Evolutionary conservation across 768 basidiomycete species (phyloP).

Genomic region (Amanita pallidorosea): DNA sequence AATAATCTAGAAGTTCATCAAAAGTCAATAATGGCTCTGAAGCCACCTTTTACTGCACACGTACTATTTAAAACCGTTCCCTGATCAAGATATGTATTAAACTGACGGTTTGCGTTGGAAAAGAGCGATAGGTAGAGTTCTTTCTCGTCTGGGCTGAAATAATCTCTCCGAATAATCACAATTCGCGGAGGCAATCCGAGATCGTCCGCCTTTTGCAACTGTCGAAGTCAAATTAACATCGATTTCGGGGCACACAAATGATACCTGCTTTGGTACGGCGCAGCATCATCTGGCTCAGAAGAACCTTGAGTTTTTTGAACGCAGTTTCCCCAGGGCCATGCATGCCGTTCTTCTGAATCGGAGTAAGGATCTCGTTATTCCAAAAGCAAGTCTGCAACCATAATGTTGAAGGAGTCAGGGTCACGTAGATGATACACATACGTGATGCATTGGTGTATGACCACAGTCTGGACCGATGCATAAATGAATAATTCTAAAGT

Average conservation of each 20-base stretch:
- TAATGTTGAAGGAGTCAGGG: slow-evolving; percentile 3
- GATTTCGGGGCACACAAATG: not conserved
- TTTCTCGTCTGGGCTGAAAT: slow-evolving; percentile 95
- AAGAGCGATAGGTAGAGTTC: slow-evolving; percentile 89
- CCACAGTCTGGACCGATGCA: slow-evolving; percentile 48
- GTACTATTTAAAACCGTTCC: slow-evolving; percentile 90
- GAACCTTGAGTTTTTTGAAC: slow-evolving; percentile 85
- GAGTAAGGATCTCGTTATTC: slow-evolving; percentile 93
- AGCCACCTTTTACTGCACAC: slow-evolving; percentile 16
- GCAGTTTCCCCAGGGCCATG: slow-evolving; percentile 65
- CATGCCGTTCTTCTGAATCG: slow-evolving; percentile 90
- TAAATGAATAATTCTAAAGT: not conserved
- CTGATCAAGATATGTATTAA: slow-evolving; percentile 80
- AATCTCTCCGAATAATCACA: slow-evolving; percentile 79
- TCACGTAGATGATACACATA: slow-evolving; percentile 24
- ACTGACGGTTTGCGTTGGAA: slow-evolving; percentile 87
- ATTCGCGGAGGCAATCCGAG: slow-evolving; percentile 90
- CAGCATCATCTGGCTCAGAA: slow-evolving; percentile 94
- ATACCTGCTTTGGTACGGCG: slow-evolving; percentile 65
- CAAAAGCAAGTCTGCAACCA: slow-evolving; percentile 76
- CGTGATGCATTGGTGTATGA: slow-evolving; percentile 79
- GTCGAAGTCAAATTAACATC: not conserved
- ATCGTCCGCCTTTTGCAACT: slow-evolving; percentile 95
- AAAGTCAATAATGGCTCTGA: not conserved
- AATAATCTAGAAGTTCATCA: slow-evolving; percentile 51